Conservation (phyloP, 2,329 filamentous ascomycete genomes). For the Xylariaceae sp. region DNA sequence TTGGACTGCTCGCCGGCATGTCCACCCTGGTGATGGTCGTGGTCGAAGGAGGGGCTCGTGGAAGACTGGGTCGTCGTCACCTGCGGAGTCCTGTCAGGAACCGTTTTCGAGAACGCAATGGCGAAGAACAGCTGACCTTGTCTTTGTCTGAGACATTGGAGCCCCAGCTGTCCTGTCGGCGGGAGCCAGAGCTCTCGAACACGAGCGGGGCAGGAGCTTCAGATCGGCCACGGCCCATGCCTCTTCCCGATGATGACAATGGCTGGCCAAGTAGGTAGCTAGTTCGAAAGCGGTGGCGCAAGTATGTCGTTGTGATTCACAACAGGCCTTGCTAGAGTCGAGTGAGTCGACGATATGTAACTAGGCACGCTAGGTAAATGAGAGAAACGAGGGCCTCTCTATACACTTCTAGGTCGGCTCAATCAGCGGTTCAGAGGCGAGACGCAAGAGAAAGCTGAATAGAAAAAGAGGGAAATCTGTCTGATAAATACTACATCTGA, state of each 20-base stretch:
- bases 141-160: conserved; percentile 16
- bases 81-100: too few relatives aligned
- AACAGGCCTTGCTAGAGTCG: background rate
- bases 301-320: background rate
- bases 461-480: too few relatives aligned
- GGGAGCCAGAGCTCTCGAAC: conserved; percentile 10
- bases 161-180: conserved; percentile 18
- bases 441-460: too few relatives aligned
- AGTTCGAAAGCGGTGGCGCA: background rate
- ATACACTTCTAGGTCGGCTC: background rate
- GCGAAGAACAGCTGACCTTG: conserved; percentile 14
- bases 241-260: background rate
- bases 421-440: too few relatives aligned
- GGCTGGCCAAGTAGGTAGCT: background rate
- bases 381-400: background rate
- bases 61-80: background rate
- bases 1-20: too few relatives aligned
- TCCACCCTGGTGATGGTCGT: too few relatives aligned
- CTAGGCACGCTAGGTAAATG: background rate
- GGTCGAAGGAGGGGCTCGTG: conserved; percentile 10
- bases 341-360: background rate
- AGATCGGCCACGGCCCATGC: conserved; percentile 16
- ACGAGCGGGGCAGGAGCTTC: conserved; percentile 12
- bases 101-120: too few relatives aligned
- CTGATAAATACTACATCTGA: too few relatives aligned